phyloP scores from a whole-genome alignment of 306 rosid genomes.

The Casuarina glauca region DNA sequence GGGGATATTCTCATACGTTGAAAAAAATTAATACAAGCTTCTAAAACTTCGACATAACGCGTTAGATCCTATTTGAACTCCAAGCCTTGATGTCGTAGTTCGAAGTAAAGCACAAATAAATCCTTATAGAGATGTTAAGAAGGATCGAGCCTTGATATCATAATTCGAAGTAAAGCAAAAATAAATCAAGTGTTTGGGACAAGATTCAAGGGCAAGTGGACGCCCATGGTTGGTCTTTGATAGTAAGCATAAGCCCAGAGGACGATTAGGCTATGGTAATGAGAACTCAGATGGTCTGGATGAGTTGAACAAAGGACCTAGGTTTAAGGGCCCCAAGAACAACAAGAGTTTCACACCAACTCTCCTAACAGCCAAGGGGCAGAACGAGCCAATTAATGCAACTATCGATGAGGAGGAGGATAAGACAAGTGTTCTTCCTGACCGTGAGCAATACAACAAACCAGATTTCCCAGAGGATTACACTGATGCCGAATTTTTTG shows the following conservation, averaged over 20 bases:
- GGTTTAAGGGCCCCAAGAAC: constrained; percentile 82
- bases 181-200: too few species aligned
- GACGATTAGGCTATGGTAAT: constrained; percentile 79
- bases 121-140: too few species aligned
- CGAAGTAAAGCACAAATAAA: too few species aligned
- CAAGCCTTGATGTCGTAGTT: too few species aligned
- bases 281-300: constrained; percentile 89
- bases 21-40: too few species aligned
- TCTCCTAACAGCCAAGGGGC: constrained; percentile 67
- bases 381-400: constrained; percentile 45
- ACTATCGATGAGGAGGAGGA: constrained; percentile 64
- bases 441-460: constrained; percentile 66
- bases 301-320: constrained; percentile 87
- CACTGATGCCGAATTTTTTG: constrained; percentile 67
- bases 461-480: constrained; percentile 69
- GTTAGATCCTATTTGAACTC: too few species aligned
- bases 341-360: constrained; percentile 62
- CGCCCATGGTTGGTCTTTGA: constrained; percentile 87
- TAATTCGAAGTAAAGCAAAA: too few species aligned
- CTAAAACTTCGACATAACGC: too few species aligned
- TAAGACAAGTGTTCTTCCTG: constrained; percentile 45
- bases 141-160: too few species aligned
- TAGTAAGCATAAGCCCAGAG: constrained; percentile 76
- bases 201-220: constrained; percentile 74
- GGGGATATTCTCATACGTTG: too few species aligned